Evolutionary conservation across 169 alveolate genomes (phyloP).

Genomic region (Toxoplasma gondii): DNA sequence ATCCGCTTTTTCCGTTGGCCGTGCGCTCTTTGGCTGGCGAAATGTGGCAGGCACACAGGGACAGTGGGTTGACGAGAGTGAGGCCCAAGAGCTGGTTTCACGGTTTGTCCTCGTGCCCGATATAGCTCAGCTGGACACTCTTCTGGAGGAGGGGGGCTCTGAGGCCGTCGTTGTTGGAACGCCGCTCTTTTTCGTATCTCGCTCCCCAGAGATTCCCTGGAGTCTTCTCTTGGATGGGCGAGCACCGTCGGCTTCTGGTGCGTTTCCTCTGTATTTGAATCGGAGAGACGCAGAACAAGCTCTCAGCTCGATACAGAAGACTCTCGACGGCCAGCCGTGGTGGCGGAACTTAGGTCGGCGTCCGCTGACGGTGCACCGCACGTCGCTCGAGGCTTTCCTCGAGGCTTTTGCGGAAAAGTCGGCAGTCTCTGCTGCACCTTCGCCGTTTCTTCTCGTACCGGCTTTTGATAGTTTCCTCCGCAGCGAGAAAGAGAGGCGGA

Average conservation of each 20-base stretch:
- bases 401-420: background rate
- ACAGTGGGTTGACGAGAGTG: background rate
- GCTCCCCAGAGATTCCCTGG: background rate
- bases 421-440: background rate
- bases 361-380: background rate
- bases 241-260: background rate
- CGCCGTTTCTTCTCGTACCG: background rate
- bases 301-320: background rate
- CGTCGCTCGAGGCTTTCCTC: conserved; percentile 12
- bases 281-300: conserved; percentile 3
- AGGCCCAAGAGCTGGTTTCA: background rate
- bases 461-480: background rate
- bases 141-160: background rate
- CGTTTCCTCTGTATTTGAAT: background rate
- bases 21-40: background rate
- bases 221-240: background rate
- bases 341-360: background rate
- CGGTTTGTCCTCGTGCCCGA: conserved; percentile 28
- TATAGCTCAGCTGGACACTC: background rate
- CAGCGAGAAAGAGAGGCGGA: background rate
- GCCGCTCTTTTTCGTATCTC: conserved; percentile 20
- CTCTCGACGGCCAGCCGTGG: background rate
- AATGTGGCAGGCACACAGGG: background rate
- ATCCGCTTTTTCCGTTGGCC: background rate
- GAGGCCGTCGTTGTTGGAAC: background rate